Evolutionary conservation across 202 grass and related monocot genomes (phyloP), one percentile per base, ranked within the genome.

Genomic region (Miscanthus sacchariflorus): DNA sequence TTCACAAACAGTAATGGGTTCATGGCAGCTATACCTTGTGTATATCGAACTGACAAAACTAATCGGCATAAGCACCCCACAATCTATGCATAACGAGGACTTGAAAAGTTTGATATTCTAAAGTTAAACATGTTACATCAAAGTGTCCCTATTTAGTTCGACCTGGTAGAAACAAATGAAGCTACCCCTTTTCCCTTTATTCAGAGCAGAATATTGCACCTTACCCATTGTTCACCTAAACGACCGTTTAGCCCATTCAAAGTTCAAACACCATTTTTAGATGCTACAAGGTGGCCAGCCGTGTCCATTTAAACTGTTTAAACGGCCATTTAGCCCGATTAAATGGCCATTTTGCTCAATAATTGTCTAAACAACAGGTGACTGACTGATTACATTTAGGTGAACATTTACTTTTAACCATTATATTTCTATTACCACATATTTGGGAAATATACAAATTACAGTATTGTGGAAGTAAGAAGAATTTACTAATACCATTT

Each of bases 341-440:
- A 12, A 65, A 25, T 64, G 59, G 23, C 59, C n/a, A 12, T 6
- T 65, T 65, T 13, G 4, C 61, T 27, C 23, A 27, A 27, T 43
- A 72, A 44, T 73, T 24, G 21, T 10, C 70, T 73, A 73, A 44
- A 14, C 11, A 46, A 46, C 23, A 42, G 11, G n/a, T 25, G 71
- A 24, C 71, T 5, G 21, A 24, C 39, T 25, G 10, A 24, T 15
- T 44, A 25, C n/a, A 74, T 45, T 13, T 74, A 46, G 71, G n/a
- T 74, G 71, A 74, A 73, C 39, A 74, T 74, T 49, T 49, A 30
- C 43, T 45, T 28, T 75, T 46, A 75, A 49, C 44, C 14, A 52
- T 28, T 76, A 76, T 50, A 52, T 52, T 50, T 76, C 30, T 9
- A 50, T 33, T 30, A 76, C 45, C 25, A 19, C 19, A 33, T 49